These are phyloP conservation scores for Penicillium olsonii DNA, from an alignment of 2,329 filamentous ascomycete genomes.

Conservation along the genomic window DNA sequence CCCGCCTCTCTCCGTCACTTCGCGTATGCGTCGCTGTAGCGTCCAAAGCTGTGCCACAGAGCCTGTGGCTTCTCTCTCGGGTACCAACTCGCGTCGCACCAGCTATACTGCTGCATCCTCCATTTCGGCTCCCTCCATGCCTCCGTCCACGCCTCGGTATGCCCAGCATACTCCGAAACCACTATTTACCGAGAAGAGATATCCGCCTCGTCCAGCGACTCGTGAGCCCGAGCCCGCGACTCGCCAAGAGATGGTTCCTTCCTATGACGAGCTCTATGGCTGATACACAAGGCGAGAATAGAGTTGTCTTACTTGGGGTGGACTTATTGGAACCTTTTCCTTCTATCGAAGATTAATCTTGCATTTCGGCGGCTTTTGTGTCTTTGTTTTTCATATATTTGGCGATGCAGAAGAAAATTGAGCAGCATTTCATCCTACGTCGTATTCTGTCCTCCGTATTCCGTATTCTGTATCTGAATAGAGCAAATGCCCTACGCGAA, in stretches of 20 bases:
- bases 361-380: slow-evolving; percentile 6
- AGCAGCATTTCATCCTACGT: background rate
- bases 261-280: slow-evolving; percentile 43
- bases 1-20: slow-evolving; percentile 39
- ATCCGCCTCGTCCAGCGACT: slow-evolving; percentile 17
- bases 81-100: slow-evolving; percentile 33
- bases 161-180: slow-evolving; percentile 12
- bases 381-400: background rate
- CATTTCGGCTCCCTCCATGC: slow-evolving; percentile 28
- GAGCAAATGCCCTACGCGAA: too few species aligned
- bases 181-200: slow-evolving; percentile 22
- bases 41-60: slow-evolving; percentile 34
- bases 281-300: slow-evolving; percentile 18
- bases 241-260: slow-evolving; percentile 37
- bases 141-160: slow-evolving; percentile 28
- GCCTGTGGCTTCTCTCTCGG: slow-evolving; percentile 25
- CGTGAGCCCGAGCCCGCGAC: slow-evolving; percentile 22
- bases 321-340: background rate
- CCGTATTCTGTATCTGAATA: too few species aligned
- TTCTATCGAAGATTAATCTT: background rate
- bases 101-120: slow-evolving; percentile 34
- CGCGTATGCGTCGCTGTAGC: slow-evolving; percentile 39
- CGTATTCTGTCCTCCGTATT: too few species aligned
- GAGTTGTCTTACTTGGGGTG: too few species aligned
- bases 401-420: background rate